Evolutionary conservation across 768 basidiomycete genomes (phyloP).

Genomic region (Tulasnella sp.): DNA sequence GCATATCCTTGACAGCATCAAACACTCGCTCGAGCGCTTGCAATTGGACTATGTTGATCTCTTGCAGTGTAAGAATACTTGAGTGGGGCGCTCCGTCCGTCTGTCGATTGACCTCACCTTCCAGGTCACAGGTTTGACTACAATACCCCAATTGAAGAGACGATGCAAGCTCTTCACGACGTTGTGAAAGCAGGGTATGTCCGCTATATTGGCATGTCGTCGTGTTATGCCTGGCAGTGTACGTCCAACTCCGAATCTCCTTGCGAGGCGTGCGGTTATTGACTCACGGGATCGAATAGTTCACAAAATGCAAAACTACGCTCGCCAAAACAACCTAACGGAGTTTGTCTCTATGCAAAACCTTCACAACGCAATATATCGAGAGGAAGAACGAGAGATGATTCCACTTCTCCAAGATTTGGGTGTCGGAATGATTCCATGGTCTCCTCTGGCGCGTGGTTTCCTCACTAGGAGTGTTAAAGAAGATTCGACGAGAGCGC

Average conservation of each 20-base stretch:
- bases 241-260: background rate
- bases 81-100: slow-evolving; percentile 24
- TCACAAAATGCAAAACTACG: slow-evolving; percentile 37
- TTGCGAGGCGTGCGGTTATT: background rate
- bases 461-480: slow-evolving; percentile 30
- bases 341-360: slow-evolving; percentile 29
- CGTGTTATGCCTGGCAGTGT: slow-evolving; percentile 34
- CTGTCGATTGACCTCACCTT: background rate
- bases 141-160: slow-evolving; percentile 51
- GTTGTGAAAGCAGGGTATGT: slow-evolving; percentile 55
- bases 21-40: slow-evolving; percentile 48
- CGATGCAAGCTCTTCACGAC: slow-evolving; percentile 43
- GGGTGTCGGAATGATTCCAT: slow-evolving; percentile 33
- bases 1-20: slow-evolving; percentile 56
- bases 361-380: slow-evolving; percentile 18
- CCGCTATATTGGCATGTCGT: slow-evolving; percentile 47
- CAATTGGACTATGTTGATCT: slow-evolving; percentile 54
- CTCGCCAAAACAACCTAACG: background rate
- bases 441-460: slow-evolving; percentile 27
- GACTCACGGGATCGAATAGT: background rate
- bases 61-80: slow-evolving; percentile 45
- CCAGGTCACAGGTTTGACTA: slow-evolving; percentile 47
- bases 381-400: slow-evolving; percentile 31
- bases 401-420: slow-evolving; percentile 27
- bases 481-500: slow-evolving; percentile 4